Evolutionary conservation across 345 rosid genomes (phyloP).

Genomic region (Punica granatum): DNA sequence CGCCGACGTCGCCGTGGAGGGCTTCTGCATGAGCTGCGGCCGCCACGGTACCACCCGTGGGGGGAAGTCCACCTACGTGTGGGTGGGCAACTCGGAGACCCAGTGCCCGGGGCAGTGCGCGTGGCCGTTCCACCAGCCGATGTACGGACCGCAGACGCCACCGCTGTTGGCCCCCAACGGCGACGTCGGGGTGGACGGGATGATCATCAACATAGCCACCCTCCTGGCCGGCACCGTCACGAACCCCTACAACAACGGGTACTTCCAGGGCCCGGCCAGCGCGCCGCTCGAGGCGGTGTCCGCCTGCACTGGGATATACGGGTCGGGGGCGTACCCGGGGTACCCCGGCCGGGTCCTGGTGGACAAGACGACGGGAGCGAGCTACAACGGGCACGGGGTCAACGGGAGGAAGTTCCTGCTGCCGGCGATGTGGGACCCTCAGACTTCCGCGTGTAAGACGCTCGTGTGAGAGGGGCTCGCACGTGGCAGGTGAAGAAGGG

Average conservation of each 20-base stretch:
- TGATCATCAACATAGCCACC: conserved; percentile 78
- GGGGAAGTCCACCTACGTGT: conserved; percentile 33
- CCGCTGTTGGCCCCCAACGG: conserved; percentile 82
- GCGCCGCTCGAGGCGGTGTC: conserved; percentile 70
- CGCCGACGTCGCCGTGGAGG: conserved; percentile 67
- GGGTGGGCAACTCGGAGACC: conserved; percentile 86
- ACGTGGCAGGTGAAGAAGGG: neutral
- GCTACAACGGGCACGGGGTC: conserved; percentile 64
- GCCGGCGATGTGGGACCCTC: conserved; percentile 95
- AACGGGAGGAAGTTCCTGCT: conserved; percentile 64
- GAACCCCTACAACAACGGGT: conserved; percentile 64
- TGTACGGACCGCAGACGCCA: conserved; percentile 82
- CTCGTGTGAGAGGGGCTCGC: conserved; percentile 21
- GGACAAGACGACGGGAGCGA: conserved; percentile 63
- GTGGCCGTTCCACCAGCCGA: conserved; percentile 97
- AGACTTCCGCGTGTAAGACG: conserved; percentile 47
- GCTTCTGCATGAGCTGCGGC: conserved; percentile 84
- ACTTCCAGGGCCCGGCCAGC: conserved; percentile 59
- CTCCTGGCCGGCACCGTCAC: conserved; percentile 74
- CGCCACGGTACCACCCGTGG: conserved; percentile 41
- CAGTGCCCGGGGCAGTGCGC: conserved; percentile 94
- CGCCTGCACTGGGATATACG: conserved; percentile 70
- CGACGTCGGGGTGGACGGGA: conserved; percentile 87
- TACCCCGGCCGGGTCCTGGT: conserved; percentile 60
- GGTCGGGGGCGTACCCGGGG: conserved; percentile 82